Conservation (phyloP, 495 filamentous ascomycete species). For the Entonaema liquescens region DNA sequence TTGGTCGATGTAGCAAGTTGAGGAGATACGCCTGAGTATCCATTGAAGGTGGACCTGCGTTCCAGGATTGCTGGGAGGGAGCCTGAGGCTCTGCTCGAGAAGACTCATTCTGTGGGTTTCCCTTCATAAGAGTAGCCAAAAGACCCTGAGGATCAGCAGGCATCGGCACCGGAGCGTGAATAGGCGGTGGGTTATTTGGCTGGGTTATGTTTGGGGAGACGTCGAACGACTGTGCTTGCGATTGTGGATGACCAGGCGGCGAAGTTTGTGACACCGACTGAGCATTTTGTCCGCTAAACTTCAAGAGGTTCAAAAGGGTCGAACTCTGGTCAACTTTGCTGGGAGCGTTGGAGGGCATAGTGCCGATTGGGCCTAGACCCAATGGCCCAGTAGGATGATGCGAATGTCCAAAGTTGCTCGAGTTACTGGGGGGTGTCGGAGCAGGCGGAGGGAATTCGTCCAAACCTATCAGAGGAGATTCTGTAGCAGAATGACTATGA, state of each 20-base stretch:
- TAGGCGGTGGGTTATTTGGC: constrained; percentile 44
- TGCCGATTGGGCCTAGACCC: constrained; percentile 52
- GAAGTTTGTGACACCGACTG: constrained; percentile 46
- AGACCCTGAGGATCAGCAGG: constrained; percentile 59
- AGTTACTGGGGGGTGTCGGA: constrained; percentile 54
- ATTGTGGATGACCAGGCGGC: constrained; percentile 35
- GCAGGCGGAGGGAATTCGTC: constrained; percentile 57
- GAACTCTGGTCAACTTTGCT: constrained; percentile 67
- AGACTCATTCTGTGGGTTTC: constrained; percentile 51
- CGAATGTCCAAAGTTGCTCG: constrained; percentile 50
- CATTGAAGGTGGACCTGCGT: constrained; percentile 51
- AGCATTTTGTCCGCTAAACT: constrained; percentile 68
- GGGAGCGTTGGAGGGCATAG: constrained; percentile 47
- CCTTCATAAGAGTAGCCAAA: constrained; percentile 63
- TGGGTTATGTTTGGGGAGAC: constrained; percentile 17
- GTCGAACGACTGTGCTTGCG: constrained; percentile 32
- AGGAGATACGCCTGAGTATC: constrained; percentile 63
- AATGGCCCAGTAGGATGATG: constrained; percentile 50
- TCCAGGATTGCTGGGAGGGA: constrained; percentile 48
- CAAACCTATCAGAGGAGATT: constrained; percentile 47
- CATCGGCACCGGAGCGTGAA: constrained; percentile 58
- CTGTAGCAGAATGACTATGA: constrained; percentile 46
- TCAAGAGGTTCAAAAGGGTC: constrained; percentile 86
- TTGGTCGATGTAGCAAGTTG: constrained; percentile 61
- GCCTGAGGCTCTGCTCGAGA: constrained; percentile 49